Evolutionary conservation across 179 eudicot genomes (phyloP).

Genomic region (Beta lomatogona): DNA sequence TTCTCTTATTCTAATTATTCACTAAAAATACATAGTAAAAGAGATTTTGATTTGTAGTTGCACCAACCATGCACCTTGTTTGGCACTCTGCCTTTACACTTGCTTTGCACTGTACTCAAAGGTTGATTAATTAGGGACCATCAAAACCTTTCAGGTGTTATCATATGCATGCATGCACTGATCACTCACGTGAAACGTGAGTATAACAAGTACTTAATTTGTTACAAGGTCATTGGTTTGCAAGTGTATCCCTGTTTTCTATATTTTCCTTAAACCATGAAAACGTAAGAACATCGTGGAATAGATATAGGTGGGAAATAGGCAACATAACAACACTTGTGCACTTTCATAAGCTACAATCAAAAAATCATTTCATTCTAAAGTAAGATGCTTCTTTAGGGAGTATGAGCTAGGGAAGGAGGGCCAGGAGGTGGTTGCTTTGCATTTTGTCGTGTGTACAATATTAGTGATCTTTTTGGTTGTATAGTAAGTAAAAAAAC

Average conservation of each 20-base stretch:
- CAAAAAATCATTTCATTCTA: too few species aligned
- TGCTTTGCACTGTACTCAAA: constrained; percentile 20
- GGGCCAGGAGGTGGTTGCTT: too few species aligned
- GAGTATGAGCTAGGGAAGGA: too few species aligned
- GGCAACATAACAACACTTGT: too few species aligned
- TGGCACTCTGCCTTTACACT: constrained; percentile 10
- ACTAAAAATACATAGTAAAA: not conserved
- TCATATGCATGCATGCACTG: constrained; percentile 12
- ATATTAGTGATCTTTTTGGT: too few species aligned
- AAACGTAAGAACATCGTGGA: too few species aligned
- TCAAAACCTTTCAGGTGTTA: not conserved
- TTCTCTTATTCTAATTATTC: too few species aligned
- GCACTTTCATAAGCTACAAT: too few species aligned
- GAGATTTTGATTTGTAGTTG: not conserved
- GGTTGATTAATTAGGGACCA: not conserved
- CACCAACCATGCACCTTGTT: constrained; percentile 12
- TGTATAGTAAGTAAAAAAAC: too few species aligned
- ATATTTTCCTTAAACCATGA: not conserved
- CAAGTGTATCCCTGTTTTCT: not conserved
- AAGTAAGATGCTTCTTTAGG: too few species aligned
- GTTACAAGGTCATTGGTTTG: not conserved
- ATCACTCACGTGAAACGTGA: constrained; percentile 1
- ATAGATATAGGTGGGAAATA: too few species aligned
- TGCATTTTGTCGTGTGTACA: too few species aligned
- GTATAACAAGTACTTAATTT: not conserved